Conservation (phyloP, 352 stramenopile species). For the Phytophthora podocarpi region DNA sequence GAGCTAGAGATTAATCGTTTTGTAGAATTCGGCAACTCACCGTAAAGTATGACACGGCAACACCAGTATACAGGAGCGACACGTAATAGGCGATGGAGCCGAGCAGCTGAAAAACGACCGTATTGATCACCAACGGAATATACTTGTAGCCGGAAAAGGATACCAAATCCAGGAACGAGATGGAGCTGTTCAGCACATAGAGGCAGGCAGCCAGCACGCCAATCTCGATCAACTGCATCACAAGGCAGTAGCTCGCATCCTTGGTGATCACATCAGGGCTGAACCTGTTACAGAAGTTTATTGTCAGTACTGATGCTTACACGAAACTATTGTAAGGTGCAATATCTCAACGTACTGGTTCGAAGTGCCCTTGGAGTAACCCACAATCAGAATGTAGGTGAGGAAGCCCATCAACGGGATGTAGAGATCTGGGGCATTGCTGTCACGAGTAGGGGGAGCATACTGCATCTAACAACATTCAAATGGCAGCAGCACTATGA, state of each 20-base stretch:
- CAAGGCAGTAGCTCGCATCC: slow-evolving; percentile 91
- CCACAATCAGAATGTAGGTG: slow-evolving; percentile 98
- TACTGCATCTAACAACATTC: slow-evolving; percentile 62
- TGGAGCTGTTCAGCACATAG: slow-evolving; percentile 93
- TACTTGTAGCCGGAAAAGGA: slow-evolving; percentile 99
- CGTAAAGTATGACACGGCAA: slow-evolving; percentile 95
- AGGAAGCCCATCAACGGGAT: slow-evolving; percentile 99
- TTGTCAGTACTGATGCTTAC: neutral
- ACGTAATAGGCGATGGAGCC: slow-evolving; percentile 93
- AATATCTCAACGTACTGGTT: slow-evolving; percentile 68
- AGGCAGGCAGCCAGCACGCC: slow-evolving; percentile 93
- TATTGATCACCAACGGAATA: slow-evolving; percentile 96
- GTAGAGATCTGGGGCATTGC: slow-evolving; percentile 99
- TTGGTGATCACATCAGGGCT: slow-evolving; percentile 96
- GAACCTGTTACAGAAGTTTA: slow-evolving; percentile 75
- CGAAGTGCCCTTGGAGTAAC: slow-evolving; percentile 94
- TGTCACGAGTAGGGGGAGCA: slow-evolving; percentile 93
- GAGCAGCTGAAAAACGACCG: slow-evolving; percentile 86
- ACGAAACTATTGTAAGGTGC: neutral
- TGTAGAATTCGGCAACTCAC: slow-evolving; percentile 45
- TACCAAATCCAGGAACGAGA: slow-evolving; percentile 96
- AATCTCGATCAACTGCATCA: slow-evolving; percentile 94
- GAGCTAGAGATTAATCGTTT: neutral
- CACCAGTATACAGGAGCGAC: slow-evolving; percentile 93
- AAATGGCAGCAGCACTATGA: neutral